Evolutionary conservation across 257 asterid genomes (phyloP).

Genomic region (Coffea canephora): DNA sequence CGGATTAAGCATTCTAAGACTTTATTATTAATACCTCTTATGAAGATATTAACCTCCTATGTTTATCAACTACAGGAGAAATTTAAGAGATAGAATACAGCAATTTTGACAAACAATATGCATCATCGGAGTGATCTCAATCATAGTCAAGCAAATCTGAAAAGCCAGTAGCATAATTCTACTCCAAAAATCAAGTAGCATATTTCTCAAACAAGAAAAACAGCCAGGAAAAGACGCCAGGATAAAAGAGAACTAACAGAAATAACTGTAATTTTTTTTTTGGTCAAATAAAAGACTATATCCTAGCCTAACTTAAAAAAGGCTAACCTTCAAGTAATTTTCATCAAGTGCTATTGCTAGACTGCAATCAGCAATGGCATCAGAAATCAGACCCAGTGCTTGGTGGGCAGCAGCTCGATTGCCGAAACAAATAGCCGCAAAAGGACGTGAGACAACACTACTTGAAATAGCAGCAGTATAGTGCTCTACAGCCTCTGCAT

Average conservation of each 20-base stretch:
- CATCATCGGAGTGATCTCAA: not conserved
- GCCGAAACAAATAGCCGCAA: conserved; percentile 91
- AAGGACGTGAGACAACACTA: conserved; percentile 76
- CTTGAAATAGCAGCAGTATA: conserved; percentile 77
- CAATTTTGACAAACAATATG: not conserved
- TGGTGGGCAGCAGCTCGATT: conserved; percentile 98
- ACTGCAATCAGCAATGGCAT: conserved; percentile 95
- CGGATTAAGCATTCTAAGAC: not conserved
- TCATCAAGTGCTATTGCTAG: conserved; percentile 84
- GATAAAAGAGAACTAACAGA: not conserved
- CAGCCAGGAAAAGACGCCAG: not conserved
- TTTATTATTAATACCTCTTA: not conserved
- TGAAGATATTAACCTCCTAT: not conserved
- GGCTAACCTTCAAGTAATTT: conserved; percentile 70
- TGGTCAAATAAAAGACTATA: not conserved
- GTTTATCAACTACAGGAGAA: not conserved
- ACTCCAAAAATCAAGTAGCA: not conserved
- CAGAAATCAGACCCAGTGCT: conserved; percentile 68
- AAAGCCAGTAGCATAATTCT: not conserved
- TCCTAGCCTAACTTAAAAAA: not conserved
- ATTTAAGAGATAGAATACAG: not conserved
- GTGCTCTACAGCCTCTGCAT: conserved; percentile 78
- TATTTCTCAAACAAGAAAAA: not conserved
- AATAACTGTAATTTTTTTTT: not conserved
- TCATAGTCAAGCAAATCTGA: not conserved